phyloP scores from a whole-genome alignment of 1,139 yeast species.

The Saccharomyces uvarum region DNA sequence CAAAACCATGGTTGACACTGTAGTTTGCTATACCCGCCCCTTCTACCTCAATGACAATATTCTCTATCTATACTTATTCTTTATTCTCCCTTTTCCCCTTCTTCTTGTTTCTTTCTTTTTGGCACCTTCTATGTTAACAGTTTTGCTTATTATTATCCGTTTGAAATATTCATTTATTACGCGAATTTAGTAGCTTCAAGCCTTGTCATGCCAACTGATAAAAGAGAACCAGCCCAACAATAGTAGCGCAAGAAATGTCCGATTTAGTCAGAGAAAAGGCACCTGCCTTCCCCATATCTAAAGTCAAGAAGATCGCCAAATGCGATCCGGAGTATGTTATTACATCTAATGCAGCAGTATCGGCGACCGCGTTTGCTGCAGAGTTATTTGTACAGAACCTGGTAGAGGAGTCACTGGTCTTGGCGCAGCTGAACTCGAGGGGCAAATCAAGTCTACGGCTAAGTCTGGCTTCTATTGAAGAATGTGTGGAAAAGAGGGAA shows the following conservation, averaged over 20 bases:
- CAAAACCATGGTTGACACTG: slow-evolving; percentile 1
- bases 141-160: neutral
- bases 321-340: slow-evolving; percentile 76
- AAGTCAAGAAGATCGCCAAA: slow-evolving; percentile 76
- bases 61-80: slow-evolving; percentile 5
- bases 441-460: slow-evolving; percentile 17
- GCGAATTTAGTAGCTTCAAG: neutral
- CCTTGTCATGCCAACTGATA: neutral
- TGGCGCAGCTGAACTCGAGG: slow-evolving; percentile 18
- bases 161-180: neutral
- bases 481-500: slow-evolving; percentile 61
- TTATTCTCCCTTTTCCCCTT: slow-evolving; percentile 1
- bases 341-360: slow-evolving; percentile 72
- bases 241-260: slow-evolving; percentile 4
- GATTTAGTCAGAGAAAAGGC: slow-evolving; percentile 7
- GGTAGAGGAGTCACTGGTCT: slow-evolving; percentile 67
- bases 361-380: slow-evolving; percentile 79
- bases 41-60: slow-evolving; percentile 1
- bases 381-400: slow-evolving; percentile 76
- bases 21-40: neutral
- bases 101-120: neutral
- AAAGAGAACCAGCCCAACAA: neutral
- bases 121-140: neutral
- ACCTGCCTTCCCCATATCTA: slow-evolving; percentile 57
- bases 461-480: slow-evolving; percentile 63